Percentiles rank a stretch among this genome's conserved stretches.
phyloP scores from a whole-genome alignment of 2,329 filamentous ascomycete species.

The Claviceps humidiphila region DNA sequence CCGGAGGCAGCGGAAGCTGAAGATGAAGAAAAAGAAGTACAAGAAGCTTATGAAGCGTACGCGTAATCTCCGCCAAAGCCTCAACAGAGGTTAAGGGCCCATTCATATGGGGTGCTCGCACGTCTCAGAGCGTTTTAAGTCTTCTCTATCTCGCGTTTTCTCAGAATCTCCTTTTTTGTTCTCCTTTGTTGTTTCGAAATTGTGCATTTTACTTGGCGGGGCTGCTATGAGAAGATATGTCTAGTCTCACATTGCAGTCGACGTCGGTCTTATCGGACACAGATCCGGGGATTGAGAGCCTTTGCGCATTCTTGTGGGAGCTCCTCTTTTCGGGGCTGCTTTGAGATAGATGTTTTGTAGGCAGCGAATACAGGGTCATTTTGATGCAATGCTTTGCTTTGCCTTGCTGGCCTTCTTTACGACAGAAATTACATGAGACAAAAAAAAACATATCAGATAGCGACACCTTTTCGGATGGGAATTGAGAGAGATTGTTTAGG shows the following conservation, averaged over 20 bases:
- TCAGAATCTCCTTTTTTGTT: background rate
- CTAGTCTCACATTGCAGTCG: slow-evolving; percentile 20
- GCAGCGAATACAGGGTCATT: too few relatives aligned
- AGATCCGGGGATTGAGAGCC: slow-evolving; percentile 8
- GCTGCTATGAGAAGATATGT: slow-evolving; percentile 12
- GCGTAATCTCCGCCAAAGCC: slow-evolving; percentile 73
- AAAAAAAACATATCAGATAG: background rate
- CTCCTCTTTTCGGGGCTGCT: too few relatives aligned
- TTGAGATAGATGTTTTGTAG: too few relatives aligned
- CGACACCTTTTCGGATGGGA: background rate
- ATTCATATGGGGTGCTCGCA: slow-evolving; percentile 9
- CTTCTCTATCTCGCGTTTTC: background rate
- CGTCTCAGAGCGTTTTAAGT: background rate
- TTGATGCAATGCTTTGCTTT: too few relatives aligned
- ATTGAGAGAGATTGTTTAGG: background rate
- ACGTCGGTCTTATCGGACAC: slow-evolving; percentile 11
- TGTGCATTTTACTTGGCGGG: slow-evolving; percentile 13
- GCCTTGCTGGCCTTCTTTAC: too few relatives aligned
- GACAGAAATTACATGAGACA: background rate
- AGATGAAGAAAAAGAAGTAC: slow-evolving; percentile 99
- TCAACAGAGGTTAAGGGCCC: slow-evolving; percentile 47
- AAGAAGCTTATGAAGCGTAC: slow-evolving; percentile 97
- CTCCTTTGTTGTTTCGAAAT: background rate
- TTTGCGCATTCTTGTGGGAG: too few relatives aligned
- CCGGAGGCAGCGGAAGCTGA: slow-evolving; percentile 80